Base-by-base conservation (phyloP, 2,329 filamentous ascomycete genomes). In the Zasmidium cellare region DNA sequence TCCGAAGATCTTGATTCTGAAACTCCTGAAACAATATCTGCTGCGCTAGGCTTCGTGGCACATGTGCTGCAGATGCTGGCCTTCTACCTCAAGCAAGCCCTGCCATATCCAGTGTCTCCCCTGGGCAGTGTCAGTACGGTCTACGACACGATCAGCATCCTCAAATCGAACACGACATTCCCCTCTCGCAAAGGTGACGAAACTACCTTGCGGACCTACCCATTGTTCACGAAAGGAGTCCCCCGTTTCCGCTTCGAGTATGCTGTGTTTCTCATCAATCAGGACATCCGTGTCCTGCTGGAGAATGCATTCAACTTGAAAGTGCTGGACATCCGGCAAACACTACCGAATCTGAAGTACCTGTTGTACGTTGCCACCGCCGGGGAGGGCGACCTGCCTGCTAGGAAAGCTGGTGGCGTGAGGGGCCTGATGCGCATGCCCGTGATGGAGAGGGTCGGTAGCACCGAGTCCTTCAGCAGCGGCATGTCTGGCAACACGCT, bases 261-360 rank as follows among this genome's bases (percentile, higher is more conserved):
- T 72, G 94, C 82, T 11, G 94, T 96, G 71, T 99, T 97, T 68
- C 79, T 97, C n/a, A 82, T 99, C 14, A 97, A 97, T 77, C 97
- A 97, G 75, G 81, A 97, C 70, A 92, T 99, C 56, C 92, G 97
- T 66, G 80, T 87, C 49, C 71, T 89, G 11, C 78, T 85, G 66
- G 75, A 76, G 19, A 83, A 80, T 59, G 76, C 79, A 1, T 87
- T 92, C 64, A 88, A 88, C 0, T 78, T 97, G 12, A 87, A 88
- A 48, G 87, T 96, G 1, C 83, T 97, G 62, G 94, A 99, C 69
- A 91, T 97, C 18, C 84, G 94, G 3, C 91, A 97, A 66, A 96
- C 93, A 0, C 77, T 97, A 6, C 92, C 93, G 1, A 99, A 99
- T 70, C 79, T 99, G 9, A 96, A 96, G 72, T 97, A 96, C 67